Conservation (phyloP, 192 early-diverging fungal species). For the Backusella macrospora region DNA sequence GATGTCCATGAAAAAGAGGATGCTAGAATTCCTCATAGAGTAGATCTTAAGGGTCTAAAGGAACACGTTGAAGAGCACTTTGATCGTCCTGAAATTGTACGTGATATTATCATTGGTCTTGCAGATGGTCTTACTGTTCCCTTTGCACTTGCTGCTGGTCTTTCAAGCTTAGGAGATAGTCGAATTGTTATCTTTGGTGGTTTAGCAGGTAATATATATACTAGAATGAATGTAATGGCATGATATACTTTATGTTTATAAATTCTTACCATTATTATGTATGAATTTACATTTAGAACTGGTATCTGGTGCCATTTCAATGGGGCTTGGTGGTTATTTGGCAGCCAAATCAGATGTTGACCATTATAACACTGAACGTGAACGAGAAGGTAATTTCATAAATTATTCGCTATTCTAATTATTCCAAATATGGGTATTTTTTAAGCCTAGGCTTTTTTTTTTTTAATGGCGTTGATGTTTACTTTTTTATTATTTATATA, state of each 20-base stretch:
- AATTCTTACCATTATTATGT: background rate
- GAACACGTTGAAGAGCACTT: constrained; percentile 44
- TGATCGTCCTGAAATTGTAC: constrained; percentile 41
- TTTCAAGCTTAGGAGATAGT: constrained; percentile 53
- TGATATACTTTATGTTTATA: background rate
- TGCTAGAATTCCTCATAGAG: constrained; percentile 22
- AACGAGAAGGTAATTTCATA: constrained; percentile 39
- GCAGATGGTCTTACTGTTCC: constrained; percentile 55
- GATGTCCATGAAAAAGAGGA: background rate
- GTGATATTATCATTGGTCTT: constrained; percentile 48
- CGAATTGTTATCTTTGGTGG: constrained; percentile 60
- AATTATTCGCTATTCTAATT: background rate
- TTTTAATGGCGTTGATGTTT: background rate
- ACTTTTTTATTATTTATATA: background rate
- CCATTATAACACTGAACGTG: constrained; percentile 55
- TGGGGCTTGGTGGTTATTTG: constrained; percentile 61
- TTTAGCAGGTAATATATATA: constrained; percentile 57
- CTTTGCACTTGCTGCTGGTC: constrained; percentile 67
- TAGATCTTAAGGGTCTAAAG: constrained; percentile 10
- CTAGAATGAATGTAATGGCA: background rate
- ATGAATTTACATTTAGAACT: constrained; percentile 44
- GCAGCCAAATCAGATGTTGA: constrained; percentile 57
- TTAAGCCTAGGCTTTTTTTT: background rate
- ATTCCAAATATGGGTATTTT: background rate
- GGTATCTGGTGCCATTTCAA: constrained; percentile 60